A percentile compares a stretch with the other conserved stretches of the same genome.
Evolutionary conservation across 2,329 filamentous ascomycete genomes (phyloP).

Genomic region (Colletotrichum spinosum): DNA sequence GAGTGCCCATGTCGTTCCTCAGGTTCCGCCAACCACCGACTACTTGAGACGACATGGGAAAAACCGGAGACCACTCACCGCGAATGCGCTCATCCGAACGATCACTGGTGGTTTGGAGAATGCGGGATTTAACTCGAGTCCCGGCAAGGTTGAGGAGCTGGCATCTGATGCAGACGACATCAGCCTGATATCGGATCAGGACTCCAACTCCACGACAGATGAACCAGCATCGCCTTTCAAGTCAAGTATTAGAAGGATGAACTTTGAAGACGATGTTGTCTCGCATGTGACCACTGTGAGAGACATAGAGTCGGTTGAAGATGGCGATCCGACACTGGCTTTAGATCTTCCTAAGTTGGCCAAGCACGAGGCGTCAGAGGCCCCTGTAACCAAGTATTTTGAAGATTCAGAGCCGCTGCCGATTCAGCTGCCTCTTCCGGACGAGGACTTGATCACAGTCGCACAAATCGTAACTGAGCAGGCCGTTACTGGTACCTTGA

Average conservation of each 20-base stretch:
- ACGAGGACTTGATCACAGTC: conserved; percentile 73
- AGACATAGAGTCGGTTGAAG: conserved; percentile 60
- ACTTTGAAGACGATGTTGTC: conserved; percentile 63
- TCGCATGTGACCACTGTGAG: conserved; percentile 64
- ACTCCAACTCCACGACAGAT: conserved; percentile 62
- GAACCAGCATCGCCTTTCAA: conserved; percentile 63
- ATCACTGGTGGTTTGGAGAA: conserved; percentile 49
- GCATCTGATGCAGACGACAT: conserved; percentile 60
- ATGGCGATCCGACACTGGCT: conserved; percentile 59
- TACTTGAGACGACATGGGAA: conserved; percentile 62
- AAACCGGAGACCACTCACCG: conserved; percentile 42
- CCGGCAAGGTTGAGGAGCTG: conserved; percentile 52
- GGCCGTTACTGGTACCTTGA: conserved; percentile 62
- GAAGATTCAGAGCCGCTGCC: conserved; percentile 67
- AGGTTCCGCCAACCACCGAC: conserved; percentile 57
- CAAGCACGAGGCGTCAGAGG: conserved; percentile 60
- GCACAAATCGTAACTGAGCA: conserved; percentile 81
- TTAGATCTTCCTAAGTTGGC: conserved; percentile 62
- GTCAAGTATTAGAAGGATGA: conserved; percentile 55
- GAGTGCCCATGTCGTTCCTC: conserved; percentile 45
- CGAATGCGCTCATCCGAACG: conserved; percentile 50
- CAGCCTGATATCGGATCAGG: conserved; percentile 67
- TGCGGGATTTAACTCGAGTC: conserved; percentile 51
- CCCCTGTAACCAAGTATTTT: conserved; percentile 67
- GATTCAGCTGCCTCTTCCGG: conserved; percentile 58